Evolutionary conservation across 495 filamentous ascomycete species (phyloP), one percentile per base, ranked within the genome.

Genomic region (Chlorociboria aeruginascens): DNA sequence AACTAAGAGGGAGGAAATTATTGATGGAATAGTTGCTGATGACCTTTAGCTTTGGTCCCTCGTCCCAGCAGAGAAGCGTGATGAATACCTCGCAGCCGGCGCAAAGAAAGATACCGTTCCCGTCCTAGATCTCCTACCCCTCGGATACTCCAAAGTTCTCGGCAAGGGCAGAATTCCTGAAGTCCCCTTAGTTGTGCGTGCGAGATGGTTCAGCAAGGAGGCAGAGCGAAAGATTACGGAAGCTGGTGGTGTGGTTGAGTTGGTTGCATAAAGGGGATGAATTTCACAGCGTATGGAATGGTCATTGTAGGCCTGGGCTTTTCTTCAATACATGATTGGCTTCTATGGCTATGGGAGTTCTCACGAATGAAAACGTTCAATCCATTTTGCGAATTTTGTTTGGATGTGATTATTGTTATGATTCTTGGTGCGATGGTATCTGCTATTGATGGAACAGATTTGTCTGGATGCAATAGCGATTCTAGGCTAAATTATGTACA

Each of bases 141-240:
- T 92, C 60, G 89, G 89, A 53, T 95, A 93, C 80, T 80, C 85
- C 60, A 95, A 95, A 71, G 78, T 95, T 52, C 78, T 93, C 59
- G 88, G 89, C 65, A 95, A 95, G 78, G 89, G 89, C 65, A 76
- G 87, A 60, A 70, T 95, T 56, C 88, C 88, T 52, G 70, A 86
- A 56, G 72, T 93, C 57, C 89, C 89, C 45, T 59, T 95, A 59
- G 82, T 95, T 58, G 85, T 95, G 61, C 82, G 85, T 64, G 88
- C 89, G 52, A 70, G 89, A 61, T 93, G 83, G 68, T 79, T 95
- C 69, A 87, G 81, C 72, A 78, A 80, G 65, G 74, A 87, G 63
- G 89, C 89, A 52, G 89, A 95, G 80, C 71, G 79, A 71, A 95
- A 95, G 79, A 95, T 95, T 72, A 89, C 85, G 66, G 88, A 85